phyloP scores from a whole-genome alignment of 2,329 filamentous ascomycete species.

The Apiospora hydei region DNA sequence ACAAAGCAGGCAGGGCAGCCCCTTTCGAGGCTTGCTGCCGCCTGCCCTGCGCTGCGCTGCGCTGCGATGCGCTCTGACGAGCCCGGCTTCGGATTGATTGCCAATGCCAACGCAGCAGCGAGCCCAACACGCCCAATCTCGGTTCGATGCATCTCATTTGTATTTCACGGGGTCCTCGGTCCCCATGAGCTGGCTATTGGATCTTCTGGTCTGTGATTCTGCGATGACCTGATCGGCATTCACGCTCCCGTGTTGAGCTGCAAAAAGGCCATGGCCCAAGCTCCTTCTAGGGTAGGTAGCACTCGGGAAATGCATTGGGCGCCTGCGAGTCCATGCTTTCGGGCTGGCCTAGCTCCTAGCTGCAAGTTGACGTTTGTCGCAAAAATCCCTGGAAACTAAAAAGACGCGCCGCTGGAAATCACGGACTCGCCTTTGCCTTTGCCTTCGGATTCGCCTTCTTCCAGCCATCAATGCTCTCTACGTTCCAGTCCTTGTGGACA shows the following conservation, averaged over 20 bases:
- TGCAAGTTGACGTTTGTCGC: constrained; percentile 15
- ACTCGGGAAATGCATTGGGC: constrained; percentile 13
- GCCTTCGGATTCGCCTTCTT: background rate
- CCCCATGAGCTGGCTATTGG: background rate
- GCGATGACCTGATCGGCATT: constrained; percentile 10
- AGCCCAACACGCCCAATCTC: background rate
- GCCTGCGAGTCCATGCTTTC: background rate
- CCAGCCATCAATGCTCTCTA: too few relatives aligned
- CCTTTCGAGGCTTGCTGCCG: background rate
- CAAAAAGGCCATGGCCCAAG: background rate
- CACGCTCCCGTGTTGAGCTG: background rate
- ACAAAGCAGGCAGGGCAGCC: constrained; percentile 13
- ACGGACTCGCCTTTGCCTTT: background rate
- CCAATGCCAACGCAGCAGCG: constrained; percentile 1
- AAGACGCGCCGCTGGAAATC: background rate
- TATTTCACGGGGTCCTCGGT: background rate
- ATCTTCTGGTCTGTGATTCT: constrained; percentile 9
- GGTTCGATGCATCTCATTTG: background rate
- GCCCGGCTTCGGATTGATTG: constrained; percentile 4
- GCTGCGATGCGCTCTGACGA: background rate
- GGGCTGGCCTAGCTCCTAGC: constrained; percentile 16
- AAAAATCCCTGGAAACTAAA: background rate
- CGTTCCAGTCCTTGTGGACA: too few relatives aligned
- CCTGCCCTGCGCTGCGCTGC: background rate
- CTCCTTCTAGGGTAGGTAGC: constrained; percentile 21